Base-by-base conservation (phyloP, 2,329 filamentous ascomycete genomes). In the Venturia asperata region DNA sequence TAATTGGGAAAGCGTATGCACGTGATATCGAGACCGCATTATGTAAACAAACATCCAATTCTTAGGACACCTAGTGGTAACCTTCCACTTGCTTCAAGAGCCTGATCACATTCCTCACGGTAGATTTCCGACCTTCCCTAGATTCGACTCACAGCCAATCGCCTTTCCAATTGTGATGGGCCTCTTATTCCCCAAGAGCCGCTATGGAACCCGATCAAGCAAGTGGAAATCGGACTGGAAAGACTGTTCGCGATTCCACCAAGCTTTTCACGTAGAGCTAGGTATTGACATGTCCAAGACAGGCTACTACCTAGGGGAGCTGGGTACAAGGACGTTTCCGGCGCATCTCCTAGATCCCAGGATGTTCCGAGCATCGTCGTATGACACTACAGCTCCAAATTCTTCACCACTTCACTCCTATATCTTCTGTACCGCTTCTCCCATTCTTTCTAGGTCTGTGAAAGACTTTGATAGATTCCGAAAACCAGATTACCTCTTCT, bases 111-210 rank as follows among this genome's bases (percentile, higher is more conserved):
- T 68, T 69, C 65, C 67, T 66, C n/a, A 66, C 69, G 7, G 68
- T 49, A 1, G 68, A 65, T 15, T 70, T 62, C 11, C 72, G 58
- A 3, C 68, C 67, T 27, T 72, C 70, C 17, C 68, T 41, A 43
- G 65, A 68, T 60, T 42, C 19, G 70, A 70, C 55, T 67, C 43
- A 70, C 69, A 72, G 0, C 68, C 70, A n/a, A 66, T 71, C 5
- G 72, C 71, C 65, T 73, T 73, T 61, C 65, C 67, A 63, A 71
- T 72, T 13, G 61, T 66, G 4, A 62, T 41, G 30, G 58, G 61
- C 56, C 67, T 70, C 2, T n/a, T 34, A 62, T 70, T 69, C 15
- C 69, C 6, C 30, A 34, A 34, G 30, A 34, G 30, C 30, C 30
- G 30, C 30, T 34, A 6, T 34, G 6, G 30, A 34, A 34, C 30